These are phyloP conservation scores for Apodospora peruviana DNA, from an alignment of 495 filamentous ascomycete genomes.

Conservation along the genomic window DNA sequence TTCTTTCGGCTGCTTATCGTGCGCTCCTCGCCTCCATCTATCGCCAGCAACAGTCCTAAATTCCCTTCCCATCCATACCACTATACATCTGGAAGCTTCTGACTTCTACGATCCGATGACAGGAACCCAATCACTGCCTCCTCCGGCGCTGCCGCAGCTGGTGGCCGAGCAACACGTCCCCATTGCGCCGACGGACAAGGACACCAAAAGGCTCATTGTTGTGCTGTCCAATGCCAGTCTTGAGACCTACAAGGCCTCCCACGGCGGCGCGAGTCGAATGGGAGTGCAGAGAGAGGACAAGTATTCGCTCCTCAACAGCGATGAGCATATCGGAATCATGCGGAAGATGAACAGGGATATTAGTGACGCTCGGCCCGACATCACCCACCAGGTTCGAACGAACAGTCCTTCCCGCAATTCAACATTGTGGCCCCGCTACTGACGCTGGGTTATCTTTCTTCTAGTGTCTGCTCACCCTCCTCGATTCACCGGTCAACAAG, in stretches of 20 bases:
- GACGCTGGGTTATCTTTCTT: slow-evolving; percentile 9
- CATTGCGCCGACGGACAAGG: slow-evolving; percentile 79
- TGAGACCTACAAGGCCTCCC: slow-evolving; percentile 88
- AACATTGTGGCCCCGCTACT: slow-evolving; percentile 34
- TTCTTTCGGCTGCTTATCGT: too few relatives aligned
- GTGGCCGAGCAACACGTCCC: slow-evolving; percentile 88
- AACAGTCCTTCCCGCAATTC: slow-evolving; percentile 24
- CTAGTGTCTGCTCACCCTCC: slow-evolving; percentile 92
- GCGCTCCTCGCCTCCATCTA: too few relatives aligned
- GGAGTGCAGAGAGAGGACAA: slow-evolving; percentile 78
- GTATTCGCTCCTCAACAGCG: slow-evolving; percentile 93
- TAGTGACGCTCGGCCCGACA: slow-evolving; percentile 94
- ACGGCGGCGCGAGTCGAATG: slow-evolving; percentile 55
- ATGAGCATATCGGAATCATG: slow-evolving; percentile 98
- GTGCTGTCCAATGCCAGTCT: slow-evolving; percentile 95
- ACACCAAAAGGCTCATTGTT: slow-evolving; percentile 85
- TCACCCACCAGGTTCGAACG: slow-evolving; percentile 88
- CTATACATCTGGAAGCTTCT: slow-evolving; percentile 12
- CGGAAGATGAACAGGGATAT: slow-evolving; percentile 99
- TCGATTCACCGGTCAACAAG: slow-evolving; percentile 98
- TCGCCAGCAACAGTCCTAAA: too few relatives aligned
- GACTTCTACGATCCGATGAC: slow-evolving; percentile 17
- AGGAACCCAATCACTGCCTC: slow-evolving; percentile 88
- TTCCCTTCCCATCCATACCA: too few relatives aligned
- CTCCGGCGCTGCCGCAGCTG: slow-evolving; percentile 81